Evolutionary conservation across 169 alveolate species (phyloP), one percentile per base, ranked within the genome.

Genomic region (Plasmodium vinckei): DNA sequence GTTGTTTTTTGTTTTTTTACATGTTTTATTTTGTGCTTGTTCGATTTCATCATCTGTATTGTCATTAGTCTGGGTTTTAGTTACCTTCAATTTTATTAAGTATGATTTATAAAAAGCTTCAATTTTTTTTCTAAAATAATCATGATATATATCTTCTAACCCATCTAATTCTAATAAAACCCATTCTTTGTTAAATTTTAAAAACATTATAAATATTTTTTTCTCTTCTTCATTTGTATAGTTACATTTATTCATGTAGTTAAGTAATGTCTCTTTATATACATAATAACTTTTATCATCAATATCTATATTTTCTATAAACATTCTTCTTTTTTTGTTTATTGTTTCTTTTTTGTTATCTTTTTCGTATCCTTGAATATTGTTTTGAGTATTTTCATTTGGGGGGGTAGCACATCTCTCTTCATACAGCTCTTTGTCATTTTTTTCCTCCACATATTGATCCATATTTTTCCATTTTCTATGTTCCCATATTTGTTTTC

Each of bases 111-210:
- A 82, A 25, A 82, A 82, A 9, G 82, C 44, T 49, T 82, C 90
- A 1, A 82, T 82, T 54, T 82, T 82, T 7, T 19, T 46, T 47
- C 90, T 65, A 49, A 82, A 82, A 42, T 82, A 82, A 23, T 13
- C 57, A 27, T 82, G 90, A 49, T 82, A 82, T 15, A 12, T 42
- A 17, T 82, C 84, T 25, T 71, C 87, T 56, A 86, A 19, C 9
- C 25, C 59, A 19, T 59, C 59, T 15, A 86, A 21, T 47, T 86
- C 87, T 17, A 86, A 69, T 10, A 86, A 21, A 57, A 86, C 72
- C 91, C 91, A 86, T 53, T 61, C 87, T 9, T 86, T 70, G 57
- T 61, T 86, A 15, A 70, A 44, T 46, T 63, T 69, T 46, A 86
- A 10, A 47, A 69, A 86, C 56, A 69, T 21, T 2, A 70, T 19